A percentile compares a stretch with the other conserved stretches of the same genome.
Conservation (phyloP, 1,284 basidiomycete species). For the Thecaphora frezii region DNA sequence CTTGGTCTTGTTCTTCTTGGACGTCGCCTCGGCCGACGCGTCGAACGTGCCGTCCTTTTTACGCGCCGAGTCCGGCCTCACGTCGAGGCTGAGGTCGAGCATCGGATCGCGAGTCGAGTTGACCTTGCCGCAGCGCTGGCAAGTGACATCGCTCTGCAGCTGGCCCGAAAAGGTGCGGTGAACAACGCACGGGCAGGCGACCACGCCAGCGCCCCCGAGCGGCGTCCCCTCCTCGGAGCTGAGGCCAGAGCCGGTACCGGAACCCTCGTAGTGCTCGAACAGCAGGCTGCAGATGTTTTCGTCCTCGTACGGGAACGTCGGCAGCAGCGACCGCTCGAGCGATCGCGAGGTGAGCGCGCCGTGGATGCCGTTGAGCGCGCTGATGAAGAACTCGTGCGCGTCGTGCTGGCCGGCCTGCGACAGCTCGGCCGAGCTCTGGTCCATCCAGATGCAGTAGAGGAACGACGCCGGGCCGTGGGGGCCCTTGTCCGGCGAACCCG, state of each 20-base stretch:
- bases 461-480: slow-evolving; percentile 81
- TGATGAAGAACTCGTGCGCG: slow-evolving; percentile 71
- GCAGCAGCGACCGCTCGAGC: slow-evolving; percentile 31
- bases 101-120: slow-evolving; percentile 84
- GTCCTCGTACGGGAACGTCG: slow-evolving; percentile 32
- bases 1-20: slow-evolving; percentile 53
- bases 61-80: slow-evolving; percentile 59
- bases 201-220: slow-evolving; percentile 15
- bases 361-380: slow-evolving; percentile 53
- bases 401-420: slow-evolving; percentile 92
- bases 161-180: slow-evolving; percentile 87
- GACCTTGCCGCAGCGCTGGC: slow-evolving; percentile 72
- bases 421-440: slow-evolving; percentile 69
- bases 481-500: slow-evolving; percentile 56
- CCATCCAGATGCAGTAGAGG: slow-evolving; percentile 82
- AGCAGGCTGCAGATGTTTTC: slow-evolving; percentile 28
- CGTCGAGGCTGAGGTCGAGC: slow-evolving; percentile 85
- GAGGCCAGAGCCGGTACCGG: slow-evolving; percentile 11
- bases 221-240: slow-evolving; percentile 32
- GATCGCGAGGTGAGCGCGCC: slow-evolving; percentile 37
- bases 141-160: slow-evolving; percentile 84
- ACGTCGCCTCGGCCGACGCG: not conserved
- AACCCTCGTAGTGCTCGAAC: slow-evolving; percentile 38
- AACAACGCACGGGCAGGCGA: slow-evolving; percentile 80
- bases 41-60: slow-evolving; percentile 5